A percentile compares a stretch with the other conserved stretches of the same genome.
These are phyloP conservation scores for Globisporangium sylvaticum DNA, from an alignment of 352 stramenopile genomes.

Conservation along the genomic window DNA sequence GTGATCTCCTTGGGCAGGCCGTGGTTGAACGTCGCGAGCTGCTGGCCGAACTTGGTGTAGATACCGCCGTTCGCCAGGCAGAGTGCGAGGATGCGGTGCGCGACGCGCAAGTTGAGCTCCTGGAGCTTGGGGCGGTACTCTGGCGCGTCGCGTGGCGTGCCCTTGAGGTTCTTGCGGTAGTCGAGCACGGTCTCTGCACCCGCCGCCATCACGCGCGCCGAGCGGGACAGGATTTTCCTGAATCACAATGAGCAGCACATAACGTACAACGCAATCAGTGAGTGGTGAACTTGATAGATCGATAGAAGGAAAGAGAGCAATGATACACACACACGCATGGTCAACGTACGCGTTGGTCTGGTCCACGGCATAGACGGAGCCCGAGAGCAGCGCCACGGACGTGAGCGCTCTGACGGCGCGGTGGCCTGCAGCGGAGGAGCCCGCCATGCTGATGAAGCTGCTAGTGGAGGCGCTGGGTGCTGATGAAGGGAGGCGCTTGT, in stretches of 20 bases:
- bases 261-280: neutral
- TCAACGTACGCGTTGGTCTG: conserved; percentile 40
- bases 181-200: conserved; percentile 48
- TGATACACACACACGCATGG: neutral
- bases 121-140: conserved; percentile 63
- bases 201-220: conserved; percentile 45
- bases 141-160: conserved; percentile 30
- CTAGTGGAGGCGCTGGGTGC: neutral
- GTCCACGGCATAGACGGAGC: conserved; percentile 35
- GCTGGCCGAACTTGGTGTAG: conserved; percentile 98
- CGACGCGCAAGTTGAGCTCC: conserved; percentile 75
- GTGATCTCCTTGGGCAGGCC: conserved; percentile 94
- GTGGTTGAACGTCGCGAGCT: conserved; percentile 96
- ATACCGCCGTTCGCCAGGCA: conserved; percentile 93
- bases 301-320: neutral
- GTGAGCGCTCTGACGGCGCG: conserved; percentile 13
- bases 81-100: conserved; percentile 85
- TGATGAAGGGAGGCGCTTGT: neutral
- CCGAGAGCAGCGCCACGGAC: conserved; percentile 25
- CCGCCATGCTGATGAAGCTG: neutral
- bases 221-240: conserved; percentile 64
- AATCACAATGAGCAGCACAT: neutral
- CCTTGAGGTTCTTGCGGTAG: conserved; percentile 48
- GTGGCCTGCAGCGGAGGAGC: neutral
- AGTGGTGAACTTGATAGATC: neutral